Conservation (phyloP, 192 early-diverging fungal species). For the Lunasporangiospora selenospora region DNA sequence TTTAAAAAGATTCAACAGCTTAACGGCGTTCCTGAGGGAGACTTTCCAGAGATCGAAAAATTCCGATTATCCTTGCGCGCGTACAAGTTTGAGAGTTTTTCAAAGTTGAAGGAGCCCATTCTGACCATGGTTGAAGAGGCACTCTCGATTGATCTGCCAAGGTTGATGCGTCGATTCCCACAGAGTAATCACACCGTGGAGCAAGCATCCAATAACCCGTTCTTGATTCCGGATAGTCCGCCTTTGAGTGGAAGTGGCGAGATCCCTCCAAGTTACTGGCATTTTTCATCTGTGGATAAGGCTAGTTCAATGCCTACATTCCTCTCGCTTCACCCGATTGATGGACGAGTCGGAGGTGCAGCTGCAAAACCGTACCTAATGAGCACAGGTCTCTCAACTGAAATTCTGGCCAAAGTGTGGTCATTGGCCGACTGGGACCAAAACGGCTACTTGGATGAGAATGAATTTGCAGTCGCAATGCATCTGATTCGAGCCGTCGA, state of each 20-base stretch:
- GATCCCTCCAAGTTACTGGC: conserved; percentile 58
- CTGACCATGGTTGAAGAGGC: conserved; percentile 75
- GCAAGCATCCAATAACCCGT: conserved; percentile 64
- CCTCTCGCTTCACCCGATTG: conserved; percentile 54
- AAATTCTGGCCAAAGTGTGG: conserved; percentile 77
- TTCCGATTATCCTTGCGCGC: conserved; percentile 71
- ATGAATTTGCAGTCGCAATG: conserved; percentile 89
- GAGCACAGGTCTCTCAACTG: conserved; percentile 69
- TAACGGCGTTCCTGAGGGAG: conserved; percentile 77
- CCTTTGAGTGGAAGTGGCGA: conserved; percentile 10
- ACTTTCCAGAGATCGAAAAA: conserved; percentile 83
- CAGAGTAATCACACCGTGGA: conserved; percentile 75
- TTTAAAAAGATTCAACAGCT: conserved; percentile 75
- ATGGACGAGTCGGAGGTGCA: conserved; percentile 64
- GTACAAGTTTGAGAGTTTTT: conserved; percentile 86
- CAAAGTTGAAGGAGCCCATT: conserved; percentile 74
- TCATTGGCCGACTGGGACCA: conserved; percentile 77
- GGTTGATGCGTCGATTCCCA: conserved; percentile 81
- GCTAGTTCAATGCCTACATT: conserved; percentile 55
- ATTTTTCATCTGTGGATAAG: conserved; percentile 62
- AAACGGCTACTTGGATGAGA: conserved; percentile 82
- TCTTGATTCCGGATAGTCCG: conserved; percentile 19
- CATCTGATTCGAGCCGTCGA: conserved; percentile 61
- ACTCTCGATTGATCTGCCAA: conserved; percentile 73
- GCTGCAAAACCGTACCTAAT: conserved; percentile 63